These are phyloP conservation scores for Amesomyces nigricolor DNA, from an alignment of 2,329 filamentous ascomycete genomes.

Conservation along the genomic window DNA sequence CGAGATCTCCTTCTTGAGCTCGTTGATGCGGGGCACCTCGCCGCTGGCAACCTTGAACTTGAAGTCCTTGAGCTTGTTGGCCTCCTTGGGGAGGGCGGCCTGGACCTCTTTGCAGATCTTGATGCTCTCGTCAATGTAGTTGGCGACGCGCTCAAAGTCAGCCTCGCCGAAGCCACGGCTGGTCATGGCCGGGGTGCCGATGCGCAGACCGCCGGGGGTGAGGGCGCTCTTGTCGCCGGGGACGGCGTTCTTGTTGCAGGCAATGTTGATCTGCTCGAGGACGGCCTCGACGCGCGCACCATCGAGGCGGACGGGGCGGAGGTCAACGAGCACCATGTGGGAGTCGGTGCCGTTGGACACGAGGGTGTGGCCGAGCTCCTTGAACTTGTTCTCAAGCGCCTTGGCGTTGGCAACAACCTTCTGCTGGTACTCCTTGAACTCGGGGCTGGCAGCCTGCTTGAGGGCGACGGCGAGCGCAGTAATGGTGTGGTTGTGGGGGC, in stretches of 20 bases:
- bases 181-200: conserved; percentile 96
- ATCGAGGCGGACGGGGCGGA: conserved; percentile 80
- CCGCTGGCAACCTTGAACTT: conserved; percentile 82
- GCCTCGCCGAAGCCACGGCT: conserved; percentile 86
- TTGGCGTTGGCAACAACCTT: conserved; percentile 92
- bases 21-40: conserved; percentile 73
- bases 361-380: conserved; percentile 85
- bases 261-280: conserved; percentile 96
- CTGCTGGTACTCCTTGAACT: conserved; percentile 92
- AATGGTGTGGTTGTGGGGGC: conserved; percentile 99
- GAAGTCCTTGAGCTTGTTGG: conserved; percentile 99
- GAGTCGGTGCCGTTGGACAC: conserved; percentile 95
- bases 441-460: conserved; percentile 83
- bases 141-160: conserved; percentile 85
- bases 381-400: conserved; percentile 77
- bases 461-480: conserved; percentile 91
- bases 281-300: conserved; percentile 94
- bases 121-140: conserved; percentile 85
- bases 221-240: conserved; percentile 96
- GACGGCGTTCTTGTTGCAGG: conserved; percentile 99
- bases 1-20: conserved; percentile 82
- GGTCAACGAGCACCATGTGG: conserved; percentile 93
- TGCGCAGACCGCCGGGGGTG: conserved; percentile 89
- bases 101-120: conserved; percentile 88
- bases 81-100: conserved; percentile 80